Percentiles rank a stretch among this genome's conserved stretches.
Conservation (phyloP, 768 basidiomycete genomes). For the Guyanaporus albipodus region DNA sequence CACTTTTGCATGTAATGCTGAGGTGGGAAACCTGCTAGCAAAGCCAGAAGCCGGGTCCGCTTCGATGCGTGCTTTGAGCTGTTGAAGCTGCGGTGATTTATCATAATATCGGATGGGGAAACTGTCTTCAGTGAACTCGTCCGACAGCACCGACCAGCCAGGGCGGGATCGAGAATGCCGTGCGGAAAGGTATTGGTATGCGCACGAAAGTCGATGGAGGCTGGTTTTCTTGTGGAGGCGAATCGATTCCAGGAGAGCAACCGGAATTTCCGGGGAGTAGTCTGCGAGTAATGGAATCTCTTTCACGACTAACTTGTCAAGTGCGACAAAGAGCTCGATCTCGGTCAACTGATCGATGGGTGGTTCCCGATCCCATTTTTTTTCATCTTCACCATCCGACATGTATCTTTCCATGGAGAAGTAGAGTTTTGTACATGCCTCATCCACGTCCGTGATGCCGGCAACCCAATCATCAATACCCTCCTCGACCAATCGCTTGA, state of each 20-base stretch:
- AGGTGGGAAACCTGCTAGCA: background rate
- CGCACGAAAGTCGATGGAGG: background rate
- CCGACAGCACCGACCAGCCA: background rate
- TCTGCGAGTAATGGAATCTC: background rate
- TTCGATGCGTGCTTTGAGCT: background rate
- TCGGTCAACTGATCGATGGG: conserved; percentile 39
- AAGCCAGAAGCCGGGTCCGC: background rate
- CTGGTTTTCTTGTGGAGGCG: background rate
- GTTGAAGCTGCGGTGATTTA: background rate
- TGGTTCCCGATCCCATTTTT: conserved; percentile 28
- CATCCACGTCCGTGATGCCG: background rate
- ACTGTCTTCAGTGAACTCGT: background rate
- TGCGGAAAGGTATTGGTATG: background rate
- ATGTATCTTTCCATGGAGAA: conserved; percentile 27
- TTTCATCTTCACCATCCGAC: background rate
- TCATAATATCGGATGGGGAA: background rate
- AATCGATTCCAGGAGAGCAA: background rate
- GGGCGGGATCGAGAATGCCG: background rate
- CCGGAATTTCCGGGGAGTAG: background rate
- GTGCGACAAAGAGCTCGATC: conserved; percentile 9
- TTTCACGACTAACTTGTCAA: background rate
- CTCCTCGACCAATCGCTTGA: conserved; percentile 34
- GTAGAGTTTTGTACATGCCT: conserved; percentile 14
- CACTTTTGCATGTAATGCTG: background rate
- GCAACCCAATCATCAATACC: conserved; percentile 32